Conservation (phyloP, 352 stramenopile genomes). For the Globisporangium acanthophoron region DNA sequence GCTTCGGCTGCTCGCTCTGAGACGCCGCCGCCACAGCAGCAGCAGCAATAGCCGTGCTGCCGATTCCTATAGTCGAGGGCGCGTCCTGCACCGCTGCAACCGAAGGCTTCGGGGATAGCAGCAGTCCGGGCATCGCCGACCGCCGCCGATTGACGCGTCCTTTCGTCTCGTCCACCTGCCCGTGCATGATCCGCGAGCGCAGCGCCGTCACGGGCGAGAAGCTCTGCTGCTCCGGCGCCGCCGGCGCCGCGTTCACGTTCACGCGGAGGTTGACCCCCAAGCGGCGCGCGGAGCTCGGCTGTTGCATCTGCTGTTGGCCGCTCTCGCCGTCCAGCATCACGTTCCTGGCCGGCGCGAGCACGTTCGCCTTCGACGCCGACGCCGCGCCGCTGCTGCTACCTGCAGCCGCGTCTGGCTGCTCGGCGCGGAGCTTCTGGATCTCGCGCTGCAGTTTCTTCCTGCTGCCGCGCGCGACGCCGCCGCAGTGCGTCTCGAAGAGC, state of each 20-base stretch:
- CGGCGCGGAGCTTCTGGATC: constrained; percentile 61
- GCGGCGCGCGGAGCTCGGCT: constrained; percentile 25
- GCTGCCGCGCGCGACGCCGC: constrained; percentile 46
- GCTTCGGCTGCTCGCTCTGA: constrained; percentile 6
- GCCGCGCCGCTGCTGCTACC: too few relatives aligned
- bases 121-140: constrained; percentile 1
- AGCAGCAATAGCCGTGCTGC: background rate
- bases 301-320: background rate
- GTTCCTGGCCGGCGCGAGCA: background rate
- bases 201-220: constrained; percentile 42
- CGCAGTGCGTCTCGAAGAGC: constrained; percentile 45
- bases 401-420: constrained; percentile 2
- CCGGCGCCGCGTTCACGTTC: constrained; percentile 32
- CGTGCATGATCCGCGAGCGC: constrained; percentile 25
- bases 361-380: background rate
- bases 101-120: too few relatives aligned
- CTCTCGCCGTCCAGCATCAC: too few relatives aligned
- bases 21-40: background rate
- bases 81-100: too few relatives aligned
- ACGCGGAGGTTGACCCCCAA: constrained; percentile 53
- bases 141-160: constrained; percentile 21
- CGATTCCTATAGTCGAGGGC: too few relatives aligned
- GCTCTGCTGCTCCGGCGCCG: constrained; percentile 5
- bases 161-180: constrained; percentile 23
- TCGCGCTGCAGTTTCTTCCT: constrained; percentile 80